Conservation (phyloP, 176 grass and related monocot species). For the Olyra latifolia region DNA sequence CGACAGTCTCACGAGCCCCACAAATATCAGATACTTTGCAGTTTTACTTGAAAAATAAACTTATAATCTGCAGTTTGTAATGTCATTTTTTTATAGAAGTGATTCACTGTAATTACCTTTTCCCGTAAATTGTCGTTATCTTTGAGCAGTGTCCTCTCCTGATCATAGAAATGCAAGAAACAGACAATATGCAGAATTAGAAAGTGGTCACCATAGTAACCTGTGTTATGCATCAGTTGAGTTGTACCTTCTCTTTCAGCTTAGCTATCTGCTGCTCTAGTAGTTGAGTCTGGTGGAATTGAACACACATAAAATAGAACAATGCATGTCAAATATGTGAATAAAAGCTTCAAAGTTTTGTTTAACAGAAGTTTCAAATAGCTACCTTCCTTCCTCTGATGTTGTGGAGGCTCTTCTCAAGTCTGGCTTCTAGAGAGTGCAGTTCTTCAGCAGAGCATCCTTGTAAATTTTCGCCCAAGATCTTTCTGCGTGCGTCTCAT, state of each 20-base stretch:
- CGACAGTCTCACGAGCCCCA: no score
- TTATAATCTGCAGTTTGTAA: neutral
- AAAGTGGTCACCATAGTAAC: neutral
- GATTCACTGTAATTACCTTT: constrained; percentile 38
- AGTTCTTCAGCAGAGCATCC: constrained; percentile 57
- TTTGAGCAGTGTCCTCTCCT: constrained; percentile 54
- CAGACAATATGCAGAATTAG: neutral
- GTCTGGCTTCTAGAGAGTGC: constrained; percentile 40
- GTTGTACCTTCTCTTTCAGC: constrained; percentile 62
- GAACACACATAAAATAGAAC: constrained; percentile 15
- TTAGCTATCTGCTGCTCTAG: constrained; percentile 57
- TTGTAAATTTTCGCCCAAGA: constrained; percentile 61
- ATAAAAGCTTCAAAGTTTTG: neutral
- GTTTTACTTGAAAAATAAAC: neutral
- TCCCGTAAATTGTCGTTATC: constrained; percentile 44
- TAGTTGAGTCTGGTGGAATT: constrained; percentile 46
- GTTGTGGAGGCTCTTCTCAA: constrained; percentile 46
- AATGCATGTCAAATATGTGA: constrained; percentile 16
- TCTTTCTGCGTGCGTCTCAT: constrained; percentile 52
- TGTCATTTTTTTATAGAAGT: neutral
- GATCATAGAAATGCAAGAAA: neutral
- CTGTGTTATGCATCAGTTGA: neutral
- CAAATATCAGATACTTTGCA: constrained; percentile 7
- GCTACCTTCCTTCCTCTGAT: constrained; percentile 60
- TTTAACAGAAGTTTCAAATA: neutral